phyloP scores from a whole-genome alignment of 768 basidiomycete genomes.

The Suillus ampliporus region DNA sequence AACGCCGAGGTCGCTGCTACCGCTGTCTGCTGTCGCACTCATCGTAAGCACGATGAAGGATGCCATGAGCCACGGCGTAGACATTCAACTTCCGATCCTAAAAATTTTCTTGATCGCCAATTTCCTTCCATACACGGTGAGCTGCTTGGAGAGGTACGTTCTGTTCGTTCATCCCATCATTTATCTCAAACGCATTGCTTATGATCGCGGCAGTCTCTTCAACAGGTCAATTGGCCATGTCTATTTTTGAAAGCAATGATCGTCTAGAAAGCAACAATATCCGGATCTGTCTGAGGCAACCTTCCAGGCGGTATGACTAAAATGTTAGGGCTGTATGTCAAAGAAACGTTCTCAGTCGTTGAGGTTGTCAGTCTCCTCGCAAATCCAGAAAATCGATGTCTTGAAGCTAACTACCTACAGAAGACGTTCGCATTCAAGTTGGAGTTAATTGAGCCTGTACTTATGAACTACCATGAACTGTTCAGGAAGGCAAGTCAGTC shows the following conservation, averaged over 20 bases:
- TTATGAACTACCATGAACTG: too few relatives aligned
- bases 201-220: conserved; percentile 98
- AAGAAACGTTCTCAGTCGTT: too few relatives aligned
- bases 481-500: too few relatives aligned
- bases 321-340: too few relatives aligned
- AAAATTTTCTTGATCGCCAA: conserved; percentile 94
- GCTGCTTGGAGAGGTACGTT: conserved; percentile 79
- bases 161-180: not conserved
- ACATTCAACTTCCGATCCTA: conserved; percentile 92
- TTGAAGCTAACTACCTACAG: too few relatives aligned
- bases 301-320: too few relatives aligned
- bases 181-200: conserved; percentile 66
- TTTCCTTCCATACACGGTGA: conserved; percentile 78
- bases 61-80: conserved; percentile 91
- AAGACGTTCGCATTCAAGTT: too few relatives aligned
- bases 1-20: conserved; percentile 93
- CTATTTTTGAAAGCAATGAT: conserved; percentile 95
- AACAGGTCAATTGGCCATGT: conserved; percentile 97
- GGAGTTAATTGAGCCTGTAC: too few relatives aligned
- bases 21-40: conserved; percentile 74
- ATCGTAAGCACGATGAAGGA: conserved; percentile 87
- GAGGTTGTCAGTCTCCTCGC: too few relatives aligned
- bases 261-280: too few relatives aligned
- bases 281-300: too few relatives aligned
- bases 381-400: too few relatives aligned